Evolutionary conservation across 192 early-diverging fungal genomes (phyloP).

Genomic region (Helicostylum pulchrum): DNA sequence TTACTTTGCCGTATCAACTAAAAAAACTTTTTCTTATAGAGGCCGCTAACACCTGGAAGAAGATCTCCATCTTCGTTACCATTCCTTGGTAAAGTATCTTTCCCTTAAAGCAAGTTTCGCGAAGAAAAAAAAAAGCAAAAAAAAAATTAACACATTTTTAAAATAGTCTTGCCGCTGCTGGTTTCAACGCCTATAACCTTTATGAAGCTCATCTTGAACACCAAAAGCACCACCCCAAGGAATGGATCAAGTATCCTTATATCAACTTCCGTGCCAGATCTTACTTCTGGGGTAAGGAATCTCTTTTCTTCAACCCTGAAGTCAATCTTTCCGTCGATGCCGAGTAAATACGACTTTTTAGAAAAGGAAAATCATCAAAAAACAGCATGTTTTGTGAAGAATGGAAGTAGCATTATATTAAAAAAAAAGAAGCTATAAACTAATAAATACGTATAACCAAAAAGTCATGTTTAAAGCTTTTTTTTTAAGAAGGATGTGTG

Average conservation of each 20-base stretch:
- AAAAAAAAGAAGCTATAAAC: not conserved
- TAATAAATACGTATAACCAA: too few relatives aligned
- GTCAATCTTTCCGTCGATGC: slow-evolving; percentile 29
- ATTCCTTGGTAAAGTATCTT: slow-evolving; percentile 34
- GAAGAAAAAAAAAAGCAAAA: not conserved
- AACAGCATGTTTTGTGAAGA: not conserved
- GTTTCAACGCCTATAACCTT: slow-evolving; percentile 38
- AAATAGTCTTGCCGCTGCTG: slow-evolving; percentile 32
- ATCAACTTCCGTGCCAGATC: slow-evolving; percentile 50
- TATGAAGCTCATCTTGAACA: slow-evolving; percentile 31
- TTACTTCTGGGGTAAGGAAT: slow-evolving; percentile 38
- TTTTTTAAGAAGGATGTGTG: too few relatives aligned
- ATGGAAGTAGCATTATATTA: not conserved
- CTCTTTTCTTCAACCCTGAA: slow-evolving; percentile 35
- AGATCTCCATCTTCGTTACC: slow-evolving; percentile 36
- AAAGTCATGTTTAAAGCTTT: too few relatives aligned
- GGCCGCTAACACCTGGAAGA: slow-evolving; percentile 36
- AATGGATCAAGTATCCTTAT: slow-evolving; percentile 31
- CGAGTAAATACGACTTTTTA: slow-evolving; percentile 11
- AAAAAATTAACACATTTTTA: not conserved
- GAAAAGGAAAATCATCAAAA: not conserved
- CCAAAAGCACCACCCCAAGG: slow-evolving; percentile 29
- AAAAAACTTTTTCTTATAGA: slow-evolving; percentile 15
- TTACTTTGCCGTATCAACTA: not conserved
- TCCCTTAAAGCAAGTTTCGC: not conserved